Evolutionary conservation across 148 eudicot genomes (phyloP), one percentile per base, ranked within the genome.

Genomic region (Chenopodium quinoa): DNA sequence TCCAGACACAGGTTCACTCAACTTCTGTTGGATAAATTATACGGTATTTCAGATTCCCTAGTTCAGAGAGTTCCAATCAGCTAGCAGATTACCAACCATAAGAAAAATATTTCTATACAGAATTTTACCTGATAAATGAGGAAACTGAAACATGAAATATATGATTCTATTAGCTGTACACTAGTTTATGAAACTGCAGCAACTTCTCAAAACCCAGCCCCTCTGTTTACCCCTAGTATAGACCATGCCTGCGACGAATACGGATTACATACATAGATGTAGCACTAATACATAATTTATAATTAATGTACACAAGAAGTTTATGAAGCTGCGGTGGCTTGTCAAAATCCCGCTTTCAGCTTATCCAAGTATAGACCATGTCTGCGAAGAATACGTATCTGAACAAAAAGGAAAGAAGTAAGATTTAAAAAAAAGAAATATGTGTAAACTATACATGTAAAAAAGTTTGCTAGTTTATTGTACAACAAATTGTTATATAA

Each of bases 331-430:
- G 7, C n/a, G 17, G 25, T 73, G 78, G 81, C 81, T 31, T 37
- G 73, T 80, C 62, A 84, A 70, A 77, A 77, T 29, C 72, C 50
- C 62, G 83, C 31, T 58, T 54, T 56, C 73, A 84, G 58, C 64
- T 63, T 84, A 62, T 84, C 86, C 83, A 84, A 75, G 77, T 84
- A 76, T 72, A 84, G 52, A 32, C 86, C 86, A 71, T 80, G 83
- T 27, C 71, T 75, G 29, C 86, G 80, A 71, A 84, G 86, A 70
- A 80, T 84, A 20, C 83, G 83, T 32, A 84, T 84, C 86, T 84
- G 52, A 44, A 56, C 77, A 31, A 27, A 75, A 65, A n/a, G 22
- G n/a, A 17, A 32, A 46, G 66, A 64, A 25, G 73, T 13, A 46
- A 73, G 71, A 72, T 50, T 7, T 23, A 44, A n/a, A 60, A 27